A percentile compares a stretch with the other conserved stretches of the same genome.
phyloP scores from a whole-genome alignment of 2,329 filamentous ascomycete genomes.

The Epichloe sp. region DNA sequence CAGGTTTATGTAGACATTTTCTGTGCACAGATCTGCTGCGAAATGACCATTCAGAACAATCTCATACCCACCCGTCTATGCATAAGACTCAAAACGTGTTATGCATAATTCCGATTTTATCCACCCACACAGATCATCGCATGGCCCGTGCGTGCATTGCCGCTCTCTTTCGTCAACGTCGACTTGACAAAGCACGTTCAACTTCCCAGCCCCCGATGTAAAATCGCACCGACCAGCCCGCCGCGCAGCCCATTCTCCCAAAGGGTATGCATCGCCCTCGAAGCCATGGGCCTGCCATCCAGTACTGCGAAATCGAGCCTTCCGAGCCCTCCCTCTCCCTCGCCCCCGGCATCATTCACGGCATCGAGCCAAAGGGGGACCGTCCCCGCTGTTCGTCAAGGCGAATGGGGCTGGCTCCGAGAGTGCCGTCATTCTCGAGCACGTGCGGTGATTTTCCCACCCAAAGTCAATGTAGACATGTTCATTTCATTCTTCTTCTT shows the following conservation, averaged over 20 bases:
- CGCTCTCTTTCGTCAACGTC: not conserved
- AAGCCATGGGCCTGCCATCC: too few relatives aligned
- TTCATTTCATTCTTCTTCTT: not conserved
- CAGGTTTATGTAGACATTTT: too few relatives aligned
- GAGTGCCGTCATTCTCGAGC: conserved; percentile 72
- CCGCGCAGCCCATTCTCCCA: too few relatives aligned
- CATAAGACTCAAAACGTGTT: not conserved
- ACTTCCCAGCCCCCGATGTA: not conserved
- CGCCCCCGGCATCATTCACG: conserved; percentile 17
- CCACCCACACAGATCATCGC: not conserved
- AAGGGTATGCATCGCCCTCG: too few relatives aligned
- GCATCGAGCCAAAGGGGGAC: conserved; percentile 60
- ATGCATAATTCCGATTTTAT: not conserved
- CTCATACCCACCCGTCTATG: not conserved
- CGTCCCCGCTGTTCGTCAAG: conserved; percentile 65
- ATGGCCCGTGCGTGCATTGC: conserved; percentile 3
- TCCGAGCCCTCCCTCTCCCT: too few relatives aligned
- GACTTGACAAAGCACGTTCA: too few relatives aligned
- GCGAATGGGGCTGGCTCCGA: conserved; percentile 74
- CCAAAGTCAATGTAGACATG: not conserved
- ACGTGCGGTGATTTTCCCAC: conserved; percentile 37
- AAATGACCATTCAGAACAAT: too few relatives aligned
- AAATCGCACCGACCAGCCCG: conserved; percentile 4
- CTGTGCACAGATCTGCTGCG: too few relatives aligned
- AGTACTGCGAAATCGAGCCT: too few relatives aligned